phyloP scores from a whole-genome alignment of 1,139 yeast genomes.

The Pneumocystis sp. region DNA sequence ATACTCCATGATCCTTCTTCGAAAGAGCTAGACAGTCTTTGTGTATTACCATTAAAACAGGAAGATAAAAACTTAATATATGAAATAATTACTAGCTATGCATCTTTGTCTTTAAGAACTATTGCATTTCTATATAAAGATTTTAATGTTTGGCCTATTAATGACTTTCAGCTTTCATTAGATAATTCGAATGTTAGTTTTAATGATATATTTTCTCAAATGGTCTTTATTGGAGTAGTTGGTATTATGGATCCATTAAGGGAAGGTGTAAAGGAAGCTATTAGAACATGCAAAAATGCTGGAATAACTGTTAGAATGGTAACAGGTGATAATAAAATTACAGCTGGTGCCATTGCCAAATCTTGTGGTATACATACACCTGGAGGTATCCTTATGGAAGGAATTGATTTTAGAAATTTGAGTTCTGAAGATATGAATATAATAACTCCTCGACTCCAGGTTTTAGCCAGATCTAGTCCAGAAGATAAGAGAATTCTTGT shows the following conservation, averaged over 20 bases:
- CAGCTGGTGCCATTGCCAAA: slow-evolving; percentile 38
- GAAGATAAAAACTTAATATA: slow-evolving; percentile 22
- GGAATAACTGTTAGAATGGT: slow-evolving; percentile 31
- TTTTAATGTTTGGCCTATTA: slow-evolving; percentile 60
- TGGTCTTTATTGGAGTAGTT: slow-evolving; percentile 30
- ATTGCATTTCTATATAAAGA: slow-evolving; percentile 72
- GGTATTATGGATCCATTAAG: slow-evolving; percentile 42
- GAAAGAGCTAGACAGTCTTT: slow-evolving; percentile 22
- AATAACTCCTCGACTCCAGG: slow-evolving; percentile 51
- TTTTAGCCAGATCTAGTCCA: slow-evolving; percentile 41
- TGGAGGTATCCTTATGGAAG: slow-evolving; percentile 66
- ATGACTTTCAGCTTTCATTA: slow-evolving; percentile 24
- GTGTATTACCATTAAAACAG: slow-evolving; percentile 22
- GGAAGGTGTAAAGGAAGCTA: slow-evolving; percentile 30
- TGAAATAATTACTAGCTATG: slow-evolving; percentile 45
- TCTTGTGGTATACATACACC: slow-evolving; percentile 34
- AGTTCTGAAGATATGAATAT: slow-evolving; percentile 43
- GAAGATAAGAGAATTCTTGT: slow-evolving; percentile 39
- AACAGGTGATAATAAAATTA: slow-evolving; percentile 40
- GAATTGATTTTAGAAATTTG: slow-evolving; percentile 69
- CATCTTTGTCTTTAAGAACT: slow-evolving; percentile 68
- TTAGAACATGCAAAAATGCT: slow-evolving; percentile 31
- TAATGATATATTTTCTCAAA: slow-evolving; percentile 5
- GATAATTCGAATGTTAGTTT: slow-evolving; percentile 15
- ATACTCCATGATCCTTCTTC: slow-evolving; percentile 10